Conservation (phyloP, 495 filamentous ascomycete species). For the Oleoguttula mirabilis region DNA sequence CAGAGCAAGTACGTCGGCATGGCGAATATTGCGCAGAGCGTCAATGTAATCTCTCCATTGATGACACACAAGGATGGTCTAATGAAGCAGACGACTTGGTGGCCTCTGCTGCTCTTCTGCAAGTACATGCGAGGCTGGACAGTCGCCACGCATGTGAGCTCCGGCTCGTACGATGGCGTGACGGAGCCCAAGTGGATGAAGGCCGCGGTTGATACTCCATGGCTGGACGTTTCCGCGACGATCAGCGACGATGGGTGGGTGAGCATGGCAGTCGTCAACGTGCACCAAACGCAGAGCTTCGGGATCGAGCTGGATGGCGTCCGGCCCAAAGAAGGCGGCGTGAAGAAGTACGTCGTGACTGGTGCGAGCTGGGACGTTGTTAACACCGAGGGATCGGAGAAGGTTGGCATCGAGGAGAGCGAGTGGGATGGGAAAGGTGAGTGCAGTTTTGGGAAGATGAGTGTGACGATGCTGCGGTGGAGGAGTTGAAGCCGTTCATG, state of each 20-base stretch:
- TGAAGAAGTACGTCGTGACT: conserved; percentile 48
- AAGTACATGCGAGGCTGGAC: conserved; percentile 64
- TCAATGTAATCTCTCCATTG: conserved; percentile 67
- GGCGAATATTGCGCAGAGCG: conserved; percentile 69
- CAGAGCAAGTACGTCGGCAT: conserved; percentile 61
- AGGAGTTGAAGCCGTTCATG: too few species aligned
- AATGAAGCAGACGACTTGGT: conserved; percentile 64
- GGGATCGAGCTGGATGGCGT: conserved; percentile 46
- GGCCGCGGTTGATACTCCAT: conserved; percentile 51
- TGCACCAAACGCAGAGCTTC: conserved; percentile 45
- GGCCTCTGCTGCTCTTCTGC: conserved; percentile 60
- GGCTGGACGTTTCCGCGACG: conserved; percentile 57
- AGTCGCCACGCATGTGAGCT: conserved; percentile 47
- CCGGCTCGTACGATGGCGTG: conserved; percentile 47
- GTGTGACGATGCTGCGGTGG: conserved; percentile 56
- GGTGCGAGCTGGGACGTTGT: conserved; percentile 41
- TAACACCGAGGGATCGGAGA: conserved; percentile 49
- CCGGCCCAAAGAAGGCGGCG: conserved; percentile 23
- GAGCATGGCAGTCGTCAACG: conserved; percentile 58
- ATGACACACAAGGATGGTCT: conserved; percentile 56
- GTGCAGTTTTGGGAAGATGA: conserved; percentile 53
- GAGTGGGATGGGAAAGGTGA: conserved; percentile 47
- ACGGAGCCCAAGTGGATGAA: conserved; percentile 56
- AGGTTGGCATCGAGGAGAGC: conserved; percentile 47
- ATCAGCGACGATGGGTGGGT: conserved; percentile 49